A percentile compares a stretch with the other conserved stretches of the same genome.
Evolutionary conservation across 345 rosid species (phyloP).

Genomic region (Ceriops zippeliana): DNA sequence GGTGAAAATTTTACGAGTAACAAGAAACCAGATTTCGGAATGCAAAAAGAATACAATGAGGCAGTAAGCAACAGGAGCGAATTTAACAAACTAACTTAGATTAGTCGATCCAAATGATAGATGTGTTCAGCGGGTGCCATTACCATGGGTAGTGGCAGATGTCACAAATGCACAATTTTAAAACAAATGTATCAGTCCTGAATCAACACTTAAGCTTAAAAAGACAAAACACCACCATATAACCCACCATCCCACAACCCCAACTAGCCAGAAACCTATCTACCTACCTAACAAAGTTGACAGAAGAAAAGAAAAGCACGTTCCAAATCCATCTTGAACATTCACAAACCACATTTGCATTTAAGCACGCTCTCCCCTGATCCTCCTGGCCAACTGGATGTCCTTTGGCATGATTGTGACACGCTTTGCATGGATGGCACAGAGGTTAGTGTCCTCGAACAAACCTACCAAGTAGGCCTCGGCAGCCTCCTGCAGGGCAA

Average conservation of each 20-base stretch:
- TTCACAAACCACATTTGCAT: background rate
- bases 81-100: background rate
- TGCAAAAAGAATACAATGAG: fast-evolving
- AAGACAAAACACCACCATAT: background rate
- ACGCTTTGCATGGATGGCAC: constrained; percentile 24
- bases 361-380: constrained; percentile 23
- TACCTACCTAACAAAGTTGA: background rate
- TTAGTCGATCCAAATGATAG: background rate
- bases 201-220: background rate
- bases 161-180: background rate
- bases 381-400: constrained; percentile 20
- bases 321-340: background rate
- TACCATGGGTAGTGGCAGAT: background rate
- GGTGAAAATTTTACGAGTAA: background rate
- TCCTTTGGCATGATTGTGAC: constrained; percentile 24
- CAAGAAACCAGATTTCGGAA: no score
- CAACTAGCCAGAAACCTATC: background rate
- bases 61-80: background rate
- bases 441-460: constrained; percentile 15
- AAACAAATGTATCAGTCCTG: background rate
- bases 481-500: constrained; percentile 22
- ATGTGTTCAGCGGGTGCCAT: background rate
- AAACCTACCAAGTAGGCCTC: constrained; percentile 21
- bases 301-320: background rate
- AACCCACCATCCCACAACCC: background rate